A percentile compares a stretch with the other conserved stretches of the same genome.
Evolutionary conservation across 2,329 filamentous ascomycete species (phyloP).

Genomic region (Penicillium fuscoglaucum): DNA sequence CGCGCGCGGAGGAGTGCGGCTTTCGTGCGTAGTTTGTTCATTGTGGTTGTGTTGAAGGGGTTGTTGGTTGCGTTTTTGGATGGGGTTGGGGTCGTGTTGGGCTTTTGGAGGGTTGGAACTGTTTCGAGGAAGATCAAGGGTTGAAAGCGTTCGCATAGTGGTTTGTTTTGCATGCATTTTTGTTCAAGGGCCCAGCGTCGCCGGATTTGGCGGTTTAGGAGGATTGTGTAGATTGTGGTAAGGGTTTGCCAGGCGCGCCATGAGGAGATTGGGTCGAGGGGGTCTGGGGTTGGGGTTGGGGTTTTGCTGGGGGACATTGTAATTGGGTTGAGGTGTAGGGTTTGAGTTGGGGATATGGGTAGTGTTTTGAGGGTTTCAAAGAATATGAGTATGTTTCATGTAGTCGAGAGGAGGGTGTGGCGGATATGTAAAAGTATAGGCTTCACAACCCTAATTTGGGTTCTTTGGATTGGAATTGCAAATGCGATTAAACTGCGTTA

Average conservation of each 20-base stretch:
- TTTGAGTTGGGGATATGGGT: background rate
- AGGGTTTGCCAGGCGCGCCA: slow-evolving; percentile 25
- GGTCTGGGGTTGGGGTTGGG: background rate
- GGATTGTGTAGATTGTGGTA: slow-evolving; percentile 19
- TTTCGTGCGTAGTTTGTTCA: slow-evolving; percentile 6
- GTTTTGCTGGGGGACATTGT: background rate
- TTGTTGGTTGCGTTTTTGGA: slow-evolving; percentile 1
- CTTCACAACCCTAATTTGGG: background rate
- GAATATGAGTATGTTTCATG: background rate
- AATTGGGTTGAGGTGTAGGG: background rate
- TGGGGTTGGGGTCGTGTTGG: background rate
- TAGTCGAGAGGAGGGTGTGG: background rate
- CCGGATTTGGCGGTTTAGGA: slow-evolving; percentile 23
- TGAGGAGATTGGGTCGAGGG: slow-evolving; percentile 19
- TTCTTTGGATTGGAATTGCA: background rate
- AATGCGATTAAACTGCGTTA: too few relatives aligned
- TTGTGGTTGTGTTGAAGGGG: background rate
- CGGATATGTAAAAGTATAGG: background rate
- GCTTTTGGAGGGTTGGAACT: slow-evolving; percentile 16
- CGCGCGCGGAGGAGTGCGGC: slow-evolving; percentile 21
- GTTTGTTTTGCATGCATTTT: slow-evolving; percentile 16
- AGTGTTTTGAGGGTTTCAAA: background rate
- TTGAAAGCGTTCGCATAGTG: slow-evolving; percentile 15
- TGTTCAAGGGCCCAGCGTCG: slow-evolving; percentile 26
- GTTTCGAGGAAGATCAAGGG: slow-evolving; percentile 23